Evolutionary conservation across 345 rosid genomes (phyloP).

Genomic region (Gossypium turneri): DNA sequence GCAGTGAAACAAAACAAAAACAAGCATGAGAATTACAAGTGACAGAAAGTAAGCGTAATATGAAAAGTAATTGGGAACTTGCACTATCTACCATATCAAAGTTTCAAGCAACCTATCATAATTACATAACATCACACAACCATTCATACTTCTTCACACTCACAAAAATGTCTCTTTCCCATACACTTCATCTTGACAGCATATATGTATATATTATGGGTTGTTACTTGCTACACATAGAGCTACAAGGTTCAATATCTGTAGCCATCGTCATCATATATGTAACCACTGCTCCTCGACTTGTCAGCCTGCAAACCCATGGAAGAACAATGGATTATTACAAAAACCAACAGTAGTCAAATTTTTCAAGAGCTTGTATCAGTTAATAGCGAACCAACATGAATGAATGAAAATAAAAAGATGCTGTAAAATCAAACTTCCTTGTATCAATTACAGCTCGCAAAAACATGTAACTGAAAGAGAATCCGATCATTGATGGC

Average conservation of each 20-base stretch:
- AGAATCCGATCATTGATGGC: background rate
- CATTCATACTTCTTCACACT: conserved; percentile 2
- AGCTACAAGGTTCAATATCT: conserved; percentile 17
- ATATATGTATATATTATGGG: no score
- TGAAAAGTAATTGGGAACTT: background rate
- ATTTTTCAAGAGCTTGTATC: background rate
- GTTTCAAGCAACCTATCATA: background rate
- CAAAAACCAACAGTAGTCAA: background rate
- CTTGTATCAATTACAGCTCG: background rate
- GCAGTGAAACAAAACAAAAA: no score
- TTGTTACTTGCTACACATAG: background rate
- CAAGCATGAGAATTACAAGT: no score
- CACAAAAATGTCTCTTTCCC: conserved; percentile 1
- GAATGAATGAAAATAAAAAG: background rate
- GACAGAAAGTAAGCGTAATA: no score
- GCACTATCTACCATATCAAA: background rate
- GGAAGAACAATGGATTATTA: background rate
- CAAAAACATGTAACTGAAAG: background rate
- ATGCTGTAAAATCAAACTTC: background rate
- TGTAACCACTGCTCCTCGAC: conserved; percentile 35
- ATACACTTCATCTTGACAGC: no score
- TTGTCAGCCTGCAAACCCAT: conserved; percentile 51
- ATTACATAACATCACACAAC: conserved; percentile 7
- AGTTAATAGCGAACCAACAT: no score
- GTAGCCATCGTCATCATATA: conserved; percentile 28